phyloP scores from a whole-genome alignment of 495 filamentous ascomycete genomes.

The Neurospora sp. region DNA sequence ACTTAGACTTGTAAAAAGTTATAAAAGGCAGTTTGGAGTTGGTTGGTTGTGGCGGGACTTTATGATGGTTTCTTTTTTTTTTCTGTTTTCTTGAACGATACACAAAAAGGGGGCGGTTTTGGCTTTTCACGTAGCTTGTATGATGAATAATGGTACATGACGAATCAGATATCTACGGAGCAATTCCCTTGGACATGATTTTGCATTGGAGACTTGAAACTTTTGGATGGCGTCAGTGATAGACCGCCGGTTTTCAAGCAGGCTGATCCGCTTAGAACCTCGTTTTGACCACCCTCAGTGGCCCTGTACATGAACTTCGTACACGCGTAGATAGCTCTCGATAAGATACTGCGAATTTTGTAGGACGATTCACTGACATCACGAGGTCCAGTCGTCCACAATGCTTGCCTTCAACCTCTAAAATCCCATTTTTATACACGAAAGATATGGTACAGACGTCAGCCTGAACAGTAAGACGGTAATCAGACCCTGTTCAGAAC shows the following conservation, averaged over 20 bases:
- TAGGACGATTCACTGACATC: background rate
- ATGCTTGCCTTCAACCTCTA: background rate
- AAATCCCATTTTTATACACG: constrained; percentile 1
- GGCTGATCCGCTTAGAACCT: background rate
- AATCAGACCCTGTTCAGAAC: background rate
- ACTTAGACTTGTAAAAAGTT: background rate
- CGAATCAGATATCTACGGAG: background rate
- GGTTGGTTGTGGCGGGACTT: constrained; percentile 1
- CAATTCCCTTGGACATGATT: background rate
- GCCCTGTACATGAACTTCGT: background rate
- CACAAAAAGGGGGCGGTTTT: background rate
- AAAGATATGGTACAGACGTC: background rate
- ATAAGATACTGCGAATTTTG: background rate
- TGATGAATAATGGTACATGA: background rate
- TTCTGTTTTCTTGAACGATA: background rate
- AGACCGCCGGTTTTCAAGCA: background rate
- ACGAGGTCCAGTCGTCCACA: background rate
- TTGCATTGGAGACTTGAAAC: background rate
- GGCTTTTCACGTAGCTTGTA: background rate
- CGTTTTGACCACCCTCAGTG: background rate
- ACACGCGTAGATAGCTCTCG: background rate
- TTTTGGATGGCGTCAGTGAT: background rate
- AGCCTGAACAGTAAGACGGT: background rate
- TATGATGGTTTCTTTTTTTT: constrained; percentile 1
- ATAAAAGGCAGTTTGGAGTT: constrained; percentile 10